Evolutionary conservation across 2,329 filamentous ascomycete genomes (phyloP), one percentile per base, ranked within the genome.

Genomic region (Diaporthe citriasiana): DNA sequence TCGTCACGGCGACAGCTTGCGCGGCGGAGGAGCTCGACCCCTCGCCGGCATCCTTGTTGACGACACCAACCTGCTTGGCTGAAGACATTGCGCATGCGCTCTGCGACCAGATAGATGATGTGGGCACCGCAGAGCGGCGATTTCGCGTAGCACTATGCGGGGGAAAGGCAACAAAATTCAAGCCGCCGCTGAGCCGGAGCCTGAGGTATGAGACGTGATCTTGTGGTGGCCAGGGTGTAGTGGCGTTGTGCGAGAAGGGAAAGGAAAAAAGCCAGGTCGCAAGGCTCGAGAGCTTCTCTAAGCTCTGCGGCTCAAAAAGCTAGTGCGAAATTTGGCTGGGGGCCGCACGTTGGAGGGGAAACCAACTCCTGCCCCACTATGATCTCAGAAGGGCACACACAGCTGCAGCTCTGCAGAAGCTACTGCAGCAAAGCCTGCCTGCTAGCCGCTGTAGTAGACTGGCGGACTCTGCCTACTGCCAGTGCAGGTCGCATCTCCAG

Each of bases 51-150:
- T 74, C 74, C 33, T 57, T 40, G 35, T 47, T 53, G 70, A 72
- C 45, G n/a, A 17, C 30, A 40, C 70, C 60, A 27, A 42, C 13
- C 50, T 73, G 59, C 45, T 69, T 69, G 25, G 72, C 35, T 55
- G 65, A 40, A 30, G 73, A 70, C 73, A 75, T 75, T 60, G 66
- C 71, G 73, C 65, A 53, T 56, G 57, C 12, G 66, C 63, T 71
- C 42, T 35, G 40, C 40, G 50, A 22, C 47, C 10, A 47, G 47
- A 33, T 13, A 30, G 27, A 40, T 65, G 59, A n/a, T 51, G 51
- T 71, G 33, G n/a, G 33, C 27, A 51, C 38, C 25, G 22, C 53
- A 25, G 33, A 35, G 38, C 53, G 50, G 51, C 42, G 17, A 51
- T 3, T 25, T 45, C 30, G 25, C 53, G 42, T 35, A 51, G 42